Evolutionary conservation across 768 basidiomycete species (phyloP), one percentile per base, ranked within the genome.

Genomic region (Lactarius sp.): DNA sequence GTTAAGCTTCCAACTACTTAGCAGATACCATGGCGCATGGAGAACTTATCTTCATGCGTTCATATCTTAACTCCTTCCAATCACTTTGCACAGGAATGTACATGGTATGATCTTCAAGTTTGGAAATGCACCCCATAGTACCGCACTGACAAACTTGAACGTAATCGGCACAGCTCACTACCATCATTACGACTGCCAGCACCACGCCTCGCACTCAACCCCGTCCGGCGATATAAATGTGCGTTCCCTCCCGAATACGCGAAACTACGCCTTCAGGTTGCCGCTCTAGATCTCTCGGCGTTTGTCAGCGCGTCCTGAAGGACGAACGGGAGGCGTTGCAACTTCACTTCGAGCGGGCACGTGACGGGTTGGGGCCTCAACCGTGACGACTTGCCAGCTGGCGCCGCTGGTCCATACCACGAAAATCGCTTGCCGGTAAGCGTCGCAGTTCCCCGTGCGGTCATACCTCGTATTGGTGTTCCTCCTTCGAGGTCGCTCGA

Each of bases 171-270:
- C 33, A 88, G 85, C 76, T 82, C 12, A 80, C 71, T 82, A 58
- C 78, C 79, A 18, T 70, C 78, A 14, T 72, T 82, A 20, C 79
- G 79, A 2, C 75, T 80, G 13, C 76, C 82, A 20, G 80, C 79
- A 77, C 75, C 77, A 54, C 81, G 80, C 20, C 78, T 81, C 67
- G 74, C 79, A 27, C 78, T 84, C 49, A 86, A 84, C 68, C 85
- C 86, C 69, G 71, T 78, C 46, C 79, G 85, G 14, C 80, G 90
- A 39, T 90, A 90, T 69, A 92, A 92, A 70, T 92, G 90, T 90
- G 85, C 88, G 0, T 90, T 85, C 66, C 71, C 76, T 27, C 74
- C 79, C 0, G 82, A 83, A 54, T 89, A 89, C 67, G 81, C 83
- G 5, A 74, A 76, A n/a, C 76, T 81, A 10, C 72, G 77, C 7